Evolutionary conservation across 495 filamentous ascomycete genomes (phyloP), one percentile per base, ranked within the genome.

Genomic region (Annulohypoxylon maeteangense): DNA sequence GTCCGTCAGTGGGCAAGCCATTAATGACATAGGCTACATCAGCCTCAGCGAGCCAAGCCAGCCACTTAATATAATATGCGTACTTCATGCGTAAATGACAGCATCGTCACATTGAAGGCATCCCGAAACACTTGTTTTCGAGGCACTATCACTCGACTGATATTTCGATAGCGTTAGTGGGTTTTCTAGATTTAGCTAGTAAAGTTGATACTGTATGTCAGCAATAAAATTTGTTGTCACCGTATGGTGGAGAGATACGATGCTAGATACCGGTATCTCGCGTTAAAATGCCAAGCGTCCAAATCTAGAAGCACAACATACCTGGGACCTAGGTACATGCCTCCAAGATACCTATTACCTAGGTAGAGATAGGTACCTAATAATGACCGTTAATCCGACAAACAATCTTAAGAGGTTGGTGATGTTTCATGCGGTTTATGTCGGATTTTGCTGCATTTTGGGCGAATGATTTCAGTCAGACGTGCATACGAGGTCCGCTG

Each of bases 51-150:
- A 66, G 27, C 58, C 27, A 62, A 32, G 53, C 22, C 58, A 72
- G 69, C 69, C 69, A 72, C 59, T 60, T 67, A 57, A 72, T 67
- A 57, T 50, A n/a, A n/a, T n/a, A n/a, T n/a, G n/a, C n/a, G n/a
- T n/a, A 59, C 53, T 25, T 45, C 59, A 64, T 72, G 53, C 59
- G 42, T 38, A 72, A 60, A 64, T 63, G 51, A 25, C 42, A 47
- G 40, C 57, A 60, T 63, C 25, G 47, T 54, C 34, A 47, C 32
- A 62, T 54, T 63, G 23, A 18, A 40, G 29, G 20, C 14, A 20
- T 18, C 25, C 47, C 20, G 14, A 18, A 50, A 40, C 31, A 16
- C 23, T n/a, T 25, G 23, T 51, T 6, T 47, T 38, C 32, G 44
- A 23, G 20, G 34, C 18, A 7, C 48, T 40, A 55, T 51, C n/a